phyloP scores from a whole-genome alignment of 1,284 basidiomycete genomes.

The Microbotryum scabiosae region DNA sequence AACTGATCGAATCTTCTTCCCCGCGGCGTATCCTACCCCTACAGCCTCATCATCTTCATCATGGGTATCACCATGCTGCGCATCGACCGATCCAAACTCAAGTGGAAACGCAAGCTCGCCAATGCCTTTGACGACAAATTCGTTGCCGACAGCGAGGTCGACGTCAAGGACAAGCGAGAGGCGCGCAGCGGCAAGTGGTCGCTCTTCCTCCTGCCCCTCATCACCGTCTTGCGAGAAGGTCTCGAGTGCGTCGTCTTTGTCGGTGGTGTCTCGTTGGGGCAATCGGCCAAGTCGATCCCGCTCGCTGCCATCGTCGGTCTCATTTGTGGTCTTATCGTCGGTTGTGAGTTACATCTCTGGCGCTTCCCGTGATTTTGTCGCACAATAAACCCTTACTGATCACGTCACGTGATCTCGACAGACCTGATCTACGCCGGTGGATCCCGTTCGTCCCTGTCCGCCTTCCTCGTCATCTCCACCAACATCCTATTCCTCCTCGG shows the following conservation, averaged over 20 bases:
- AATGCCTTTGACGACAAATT: constrained; percentile 59
- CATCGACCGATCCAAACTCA: constrained; percentile 58
- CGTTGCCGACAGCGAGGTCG: constrained; percentile 4
- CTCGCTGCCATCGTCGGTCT: constrained; percentile 78
- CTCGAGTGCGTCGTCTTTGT: constrained; percentile 89
- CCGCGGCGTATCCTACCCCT: background rate
- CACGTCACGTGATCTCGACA: background rate
- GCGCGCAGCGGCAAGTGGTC: constrained; percentile 54
- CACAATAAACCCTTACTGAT: background rate
- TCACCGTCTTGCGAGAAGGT: constrained; percentile 87
- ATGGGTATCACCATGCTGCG: constrained; percentile 58
- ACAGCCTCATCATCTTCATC: constrained; percentile 61
- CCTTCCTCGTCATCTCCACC: constrained; percentile 81
- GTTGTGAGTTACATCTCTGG: constrained; percentile 57
- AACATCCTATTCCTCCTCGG: constrained; percentile 84
- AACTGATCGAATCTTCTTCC: background rate
- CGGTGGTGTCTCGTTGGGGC: constrained; percentile 77
- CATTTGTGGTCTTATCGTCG: constrained; percentile 53
- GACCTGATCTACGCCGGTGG: constrained; percentile 47
- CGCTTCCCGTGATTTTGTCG: background rate
- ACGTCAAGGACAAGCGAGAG: constrained; percentile 23
- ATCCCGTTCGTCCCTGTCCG: constrained; percentile 46
- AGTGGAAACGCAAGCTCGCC: constrained; percentile 81
- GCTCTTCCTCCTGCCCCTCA: constrained; percentile 74
- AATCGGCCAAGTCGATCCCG: constrained; percentile 72